Percentiles rank a stretch among this genome's conserved stretches.
These are phyloP conservation scores for Parafenestella ontariensis DNA, from an alignment of 2,329 filamentous ascomycete genomes.

Conservation along the genomic window DNA sequence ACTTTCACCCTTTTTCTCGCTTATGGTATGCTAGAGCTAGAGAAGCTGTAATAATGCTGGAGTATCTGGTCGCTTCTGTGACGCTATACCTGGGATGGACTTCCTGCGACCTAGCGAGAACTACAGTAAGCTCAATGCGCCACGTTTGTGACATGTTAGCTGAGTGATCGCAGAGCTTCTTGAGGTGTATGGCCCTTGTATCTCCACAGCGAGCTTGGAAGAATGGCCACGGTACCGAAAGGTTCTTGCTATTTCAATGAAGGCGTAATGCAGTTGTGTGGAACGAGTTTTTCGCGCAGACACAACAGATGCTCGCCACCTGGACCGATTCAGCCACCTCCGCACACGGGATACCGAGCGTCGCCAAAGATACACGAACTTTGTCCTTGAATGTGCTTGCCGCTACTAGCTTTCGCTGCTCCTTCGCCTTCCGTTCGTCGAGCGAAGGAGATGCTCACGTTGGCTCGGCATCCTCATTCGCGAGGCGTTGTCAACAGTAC, in stretches of 20 bases:
- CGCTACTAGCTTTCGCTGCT: slow-evolving; percentile 36
- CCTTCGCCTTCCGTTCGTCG: slow-evolving; percentile 12
- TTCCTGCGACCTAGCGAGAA: slow-evolving; percentile 18
- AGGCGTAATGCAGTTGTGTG: slow-evolving; percentile 55
- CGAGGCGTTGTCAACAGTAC: slow-evolving; percentile 21
- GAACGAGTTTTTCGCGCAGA: slow-evolving; percentile 65
- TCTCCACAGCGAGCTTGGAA: slow-evolving; percentile 20
- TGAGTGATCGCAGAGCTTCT: slow-evolving; percentile 10
- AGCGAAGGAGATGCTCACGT: neutral
- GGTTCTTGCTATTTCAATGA: slow-evolving; percentile 54
- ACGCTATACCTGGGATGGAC: neutral
- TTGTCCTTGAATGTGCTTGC: slow-evolving; percentile 46
- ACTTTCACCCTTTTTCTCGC: neutral
- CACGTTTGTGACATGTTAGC: neutral
- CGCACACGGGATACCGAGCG: slow-evolving; percentile 4
- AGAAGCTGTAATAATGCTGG: neutral
- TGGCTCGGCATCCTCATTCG: slow-evolving; percentile 1
- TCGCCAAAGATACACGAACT: slow-evolving; percentile 35
- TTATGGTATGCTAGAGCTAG: neutral
- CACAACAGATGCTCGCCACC: slow-evolving; percentile 34
- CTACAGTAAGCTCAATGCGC: slow-evolving; percentile 14
- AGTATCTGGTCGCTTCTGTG: neutral
- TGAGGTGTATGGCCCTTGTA: slow-evolving; percentile 18
- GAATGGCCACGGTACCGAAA: slow-evolving; percentile 54
- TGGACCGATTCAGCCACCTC: slow-evolving; percentile 23